Evolutionary conservation across 225 moss, liverwort and hornwort genomes (phyloP), one percentile per base, ranked within the genome.

Genomic region (Neckera pumila): DNA sequence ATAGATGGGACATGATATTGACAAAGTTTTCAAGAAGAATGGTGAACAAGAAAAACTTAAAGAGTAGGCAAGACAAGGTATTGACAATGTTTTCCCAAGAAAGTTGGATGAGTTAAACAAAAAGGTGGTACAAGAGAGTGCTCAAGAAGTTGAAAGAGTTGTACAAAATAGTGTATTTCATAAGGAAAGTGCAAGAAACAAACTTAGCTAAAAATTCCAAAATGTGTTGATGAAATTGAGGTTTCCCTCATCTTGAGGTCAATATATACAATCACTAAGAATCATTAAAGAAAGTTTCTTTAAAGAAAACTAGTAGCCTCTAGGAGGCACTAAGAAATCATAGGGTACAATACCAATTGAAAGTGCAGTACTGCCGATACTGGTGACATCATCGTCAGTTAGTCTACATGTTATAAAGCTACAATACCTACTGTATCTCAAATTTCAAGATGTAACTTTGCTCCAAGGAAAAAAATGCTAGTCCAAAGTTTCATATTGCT

Each of bases 1-100:
- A 2, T 8, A 26, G 3, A 15, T 62, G 16, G 8, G 8, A 31
- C 0, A 62, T 0, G 8, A 2, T 31, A 63, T 31, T 31, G 16
- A 63, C 5, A 63, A 63, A 63, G 16, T 63, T 63, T 63, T 31
- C 2, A 18, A 64, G 5, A 18, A 34, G 34, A 36, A 36, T 34
- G 9, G 19, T 65, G 19, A 65, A 65, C 19, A 65, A 34, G 17
- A 10, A 30, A 34, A 65, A 34, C 3, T 65, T 34, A 65, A 34
- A 65, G 65, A 65, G 2, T 64, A 64, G 34, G 18, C 34, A 34
- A 34, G 5, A 66, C 0, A 20, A 0, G 5, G 10, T 65, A 65
- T 18, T 20, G 11, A 36, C 36, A 10, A 20, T 20, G 11, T 36
- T 36, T 36, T 19, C 2, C 1, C 1, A 11, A 36, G 10, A 20